Evolutionary conservation across 2,329 filamentous ascomycete genomes (phyloP), one percentile per base, ranked within the genome.

Genomic region (Colletotrichum sp.): DNA sequence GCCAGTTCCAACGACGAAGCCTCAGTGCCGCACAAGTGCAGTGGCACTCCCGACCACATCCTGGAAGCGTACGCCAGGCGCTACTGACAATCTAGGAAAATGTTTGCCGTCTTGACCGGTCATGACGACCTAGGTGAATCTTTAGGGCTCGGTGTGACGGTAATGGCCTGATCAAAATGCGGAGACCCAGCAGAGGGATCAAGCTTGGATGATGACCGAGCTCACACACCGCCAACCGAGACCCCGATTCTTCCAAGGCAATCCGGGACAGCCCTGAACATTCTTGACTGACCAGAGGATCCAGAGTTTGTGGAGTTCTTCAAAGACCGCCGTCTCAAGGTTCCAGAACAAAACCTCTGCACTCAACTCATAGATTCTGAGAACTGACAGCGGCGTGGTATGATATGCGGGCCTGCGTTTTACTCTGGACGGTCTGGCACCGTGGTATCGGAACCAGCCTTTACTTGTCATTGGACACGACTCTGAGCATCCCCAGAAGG

Each of bases 301-400:
- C 21, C 27, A 36, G 33, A 55, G 24, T 47, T 43, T 70, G 67
- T 21, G 54, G 61, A 34, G 58, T 54, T 21, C 55, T 36, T 36
- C 21, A n/a, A 33, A 43, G 58, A 9, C 67, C 51, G 64, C 59
- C 27, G 57, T n/a, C 18, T 55, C 58, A 36, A 57, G 27, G 58
- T 58, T 61, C 55, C 55, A 65, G 66, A 57, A 64, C 66, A 36
- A 18, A 51, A 16, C 47, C 51, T 54, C 57, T 58, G 59, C 51
- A 29, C 38, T n/a, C 21, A 55, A 43, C 27, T 21, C 16, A 43
- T 58, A 38, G 57, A 71, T 74, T 62, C 34, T 71, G 72, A 74
- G 36, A 72, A 74, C 27, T 72, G 72, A 74, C 69, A 27, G 34
- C 63, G 33, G 47, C 69, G 68, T 47, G 33, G 62, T 57, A 36